Base-by-base conservation (phyloP, 352 stramenopile genomes). In the Phytophthora lateralis region DNA sequence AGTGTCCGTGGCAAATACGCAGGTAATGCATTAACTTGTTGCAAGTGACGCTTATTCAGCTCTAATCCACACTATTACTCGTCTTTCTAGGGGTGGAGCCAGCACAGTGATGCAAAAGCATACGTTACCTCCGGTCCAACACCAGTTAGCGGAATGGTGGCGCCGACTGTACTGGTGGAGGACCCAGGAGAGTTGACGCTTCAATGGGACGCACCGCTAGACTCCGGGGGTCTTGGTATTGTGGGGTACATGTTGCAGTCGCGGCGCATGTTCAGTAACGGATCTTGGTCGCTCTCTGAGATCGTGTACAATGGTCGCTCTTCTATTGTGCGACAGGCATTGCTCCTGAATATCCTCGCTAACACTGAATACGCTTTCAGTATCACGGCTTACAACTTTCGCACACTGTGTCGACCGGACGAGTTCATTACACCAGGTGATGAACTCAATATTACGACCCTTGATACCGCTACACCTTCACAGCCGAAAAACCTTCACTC, bases 331-430 rank as follows among this genome's bases (percentile, higher is more conserved):
- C 55, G 38, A 39, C 69, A 29, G 2, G 63, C 75, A 4, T 47
- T 74, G 1, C 59, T 89, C 10, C 11, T 46, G 4, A 69, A 66
- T 7, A 64, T 89, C 7, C 11, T 55, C 2, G 60, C 71, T 14
- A 85, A 71, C 34, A 86, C 73, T 0, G 38, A 60, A 2, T 89
- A 89, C 42, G 74, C 53, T 7, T 85, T 89, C 49, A 78, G 63
- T 6, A 60, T 88, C 1, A 54, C 39, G 6, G 68, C 71, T 2
- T 78, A 78, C 32, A 89, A 85, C 39, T 82, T 77, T 5, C 69
- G 68, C 3, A 80, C 77, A 0, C 45, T 80, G 6, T 89, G 80
- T 26, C 47, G 60, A 39, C 26, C 60, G 0, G 66, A 63, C 9
- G 66, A 82, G 43, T 57, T 70, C 15, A 52, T 63, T 8, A 43